These are phyloP conservation scores for Lentinus tigrinus DNA, from an alignment of 768 basidiomycete genomes.

Conservation along the genomic window DNA sequence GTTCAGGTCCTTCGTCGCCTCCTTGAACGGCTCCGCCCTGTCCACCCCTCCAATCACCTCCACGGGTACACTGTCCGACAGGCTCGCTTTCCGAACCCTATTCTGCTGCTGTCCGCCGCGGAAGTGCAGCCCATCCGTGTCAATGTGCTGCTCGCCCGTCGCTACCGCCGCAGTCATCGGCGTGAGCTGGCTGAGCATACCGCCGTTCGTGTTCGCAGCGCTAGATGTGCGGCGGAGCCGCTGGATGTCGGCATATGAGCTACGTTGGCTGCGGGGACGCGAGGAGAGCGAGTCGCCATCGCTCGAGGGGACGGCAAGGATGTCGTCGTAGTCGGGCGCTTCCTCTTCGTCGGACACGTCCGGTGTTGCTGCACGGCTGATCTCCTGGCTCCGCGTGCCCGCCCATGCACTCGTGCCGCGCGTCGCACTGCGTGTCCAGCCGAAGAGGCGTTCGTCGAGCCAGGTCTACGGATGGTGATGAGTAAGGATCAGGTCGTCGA, in stretches of 20 bases:
- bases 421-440: constrained; percentile 77
- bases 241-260: constrained; percentile 74
- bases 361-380: constrained; percentile 65
- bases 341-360: constrained; percentile 86
- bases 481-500: too few relatives aligned
- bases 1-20: constrained; percentile 69
- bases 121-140: constrained; percentile 44
- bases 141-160: constrained; percentile 21
- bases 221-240: constrained; percentile 46
- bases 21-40: constrained; percentile 53
- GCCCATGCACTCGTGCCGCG: constrained; percentile 90
- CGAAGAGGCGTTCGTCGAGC: constrained; percentile 93
- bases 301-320: constrained; percentile 60
- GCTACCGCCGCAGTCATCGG: constrained; percentile 2
- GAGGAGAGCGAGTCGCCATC: constrained; percentile 39
- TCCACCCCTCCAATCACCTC: constrained; percentile 61
- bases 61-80: constrained; percentile 65
- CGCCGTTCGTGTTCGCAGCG: constrained; percentile 54
- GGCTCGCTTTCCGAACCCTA: constrained; percentile 57
- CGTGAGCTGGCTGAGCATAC: constrained; percentile 6
- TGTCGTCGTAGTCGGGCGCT: constrained; percentile 85
- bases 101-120: constrained; percentile 9
- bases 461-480: constrained; percentile 62
- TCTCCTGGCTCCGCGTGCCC: constrained; percentile 55
- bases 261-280: constrained; percentile 30